Percentiles rank a stretch among this genome's conserved stretches.
phyloP scores from a whole-genome alignment of 495 filamentous ascomycete genomes.

The Lentithecium fluviatile region DNA sequence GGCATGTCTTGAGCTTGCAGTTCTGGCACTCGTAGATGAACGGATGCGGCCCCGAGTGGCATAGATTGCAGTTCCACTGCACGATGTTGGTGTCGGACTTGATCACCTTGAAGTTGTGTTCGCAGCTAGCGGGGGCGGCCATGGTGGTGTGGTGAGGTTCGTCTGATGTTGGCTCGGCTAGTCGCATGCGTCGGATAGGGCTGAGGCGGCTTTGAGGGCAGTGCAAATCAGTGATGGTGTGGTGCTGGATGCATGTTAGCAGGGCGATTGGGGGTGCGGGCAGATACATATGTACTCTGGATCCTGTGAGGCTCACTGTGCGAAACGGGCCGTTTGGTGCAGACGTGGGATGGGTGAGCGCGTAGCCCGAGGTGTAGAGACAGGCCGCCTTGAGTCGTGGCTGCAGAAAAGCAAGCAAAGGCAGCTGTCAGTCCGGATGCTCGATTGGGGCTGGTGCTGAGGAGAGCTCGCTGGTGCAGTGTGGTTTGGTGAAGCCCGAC shows the following conservation, averaged over 20 bases:
- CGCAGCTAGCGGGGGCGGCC: slow-evolving; percentile 64
- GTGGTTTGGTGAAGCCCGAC: slow-evolving; percentile 26
- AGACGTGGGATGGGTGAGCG: slow-evolving; percentile 17
- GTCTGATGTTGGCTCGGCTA: neutral
- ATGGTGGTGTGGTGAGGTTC: slow-evolving; percentile 42
- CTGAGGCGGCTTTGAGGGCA: slow-evolving; percentile 12
- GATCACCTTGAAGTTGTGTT: slow-evolving; percentile 71
- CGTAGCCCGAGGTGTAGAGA: slow-evolving; percentile 12
- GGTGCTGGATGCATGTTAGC: slow-evolving; percentile 31
- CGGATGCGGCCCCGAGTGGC: slow-evolving; percentile 77
- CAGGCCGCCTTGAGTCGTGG: slow-evolving; percentile 29
- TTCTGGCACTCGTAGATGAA: slow-evolving; percentile 77
- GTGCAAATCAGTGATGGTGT: neutral
- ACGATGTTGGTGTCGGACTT: slow-evolving; percentile 74
- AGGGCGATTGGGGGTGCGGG: slow-evolving; percentile 20
- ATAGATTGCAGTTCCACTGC: slow-evolving; percentile 75
- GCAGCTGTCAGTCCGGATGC: neutral
- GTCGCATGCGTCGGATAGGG: slow-evolving; percentile 2
- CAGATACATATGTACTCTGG: slow-evolving; percentile 34
- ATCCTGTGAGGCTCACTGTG: slow-evolving; percentile 17
- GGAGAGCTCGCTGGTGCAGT: neutral
- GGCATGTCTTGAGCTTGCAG: slow-evolving; percentile 74
- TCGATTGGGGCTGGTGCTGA: neutral
- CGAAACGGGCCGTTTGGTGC: slow-evolving; percentile 20
- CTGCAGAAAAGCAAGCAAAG: slow-evolving; percentile 33